Conservation (phyloP, 257 asterid genomes). For the Primulina huaijiensis region DNA sequence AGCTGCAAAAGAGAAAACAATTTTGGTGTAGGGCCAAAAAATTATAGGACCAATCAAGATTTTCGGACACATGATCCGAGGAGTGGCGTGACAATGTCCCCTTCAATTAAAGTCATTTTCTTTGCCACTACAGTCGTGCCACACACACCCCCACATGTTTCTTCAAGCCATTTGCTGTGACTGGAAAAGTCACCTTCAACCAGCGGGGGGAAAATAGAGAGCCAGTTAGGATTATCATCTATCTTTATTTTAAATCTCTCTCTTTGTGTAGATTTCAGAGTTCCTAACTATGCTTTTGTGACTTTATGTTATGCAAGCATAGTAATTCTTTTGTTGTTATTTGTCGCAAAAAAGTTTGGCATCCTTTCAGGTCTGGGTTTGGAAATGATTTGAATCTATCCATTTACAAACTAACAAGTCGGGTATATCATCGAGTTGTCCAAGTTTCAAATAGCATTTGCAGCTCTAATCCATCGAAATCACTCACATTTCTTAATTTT, state of each 20-base stretch:
- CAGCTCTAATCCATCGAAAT: neutral
- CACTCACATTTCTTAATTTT: neutral
- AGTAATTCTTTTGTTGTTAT: no score
- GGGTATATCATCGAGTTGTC: no score
- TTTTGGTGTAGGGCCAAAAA: neutral
- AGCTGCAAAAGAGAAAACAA: neutral
- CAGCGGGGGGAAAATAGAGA: neutral
- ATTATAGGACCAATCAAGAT: neutral
- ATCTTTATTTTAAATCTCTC: no score
- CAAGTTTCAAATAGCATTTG: no score
- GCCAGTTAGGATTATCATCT: neutral
- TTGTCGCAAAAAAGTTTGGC: no score
- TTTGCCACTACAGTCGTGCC: neutral
- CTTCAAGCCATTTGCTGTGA: neutral
- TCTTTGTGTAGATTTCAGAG: no score
- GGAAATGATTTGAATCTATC: neutral
- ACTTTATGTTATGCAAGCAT: neutral
- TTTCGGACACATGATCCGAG: conserved; percentile 1
- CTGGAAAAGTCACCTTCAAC: neutral
- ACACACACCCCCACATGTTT: neutral
- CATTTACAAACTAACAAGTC: neutral
- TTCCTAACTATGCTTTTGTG: neutral
- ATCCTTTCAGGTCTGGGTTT: neutral
- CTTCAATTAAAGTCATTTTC: neutral
- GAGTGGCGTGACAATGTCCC: neutral